Evolutionary conservation across 495 filamentous ascomycete genomes (phyloP).

Genomic region (Sabuloglossum arenarium): DNA sequence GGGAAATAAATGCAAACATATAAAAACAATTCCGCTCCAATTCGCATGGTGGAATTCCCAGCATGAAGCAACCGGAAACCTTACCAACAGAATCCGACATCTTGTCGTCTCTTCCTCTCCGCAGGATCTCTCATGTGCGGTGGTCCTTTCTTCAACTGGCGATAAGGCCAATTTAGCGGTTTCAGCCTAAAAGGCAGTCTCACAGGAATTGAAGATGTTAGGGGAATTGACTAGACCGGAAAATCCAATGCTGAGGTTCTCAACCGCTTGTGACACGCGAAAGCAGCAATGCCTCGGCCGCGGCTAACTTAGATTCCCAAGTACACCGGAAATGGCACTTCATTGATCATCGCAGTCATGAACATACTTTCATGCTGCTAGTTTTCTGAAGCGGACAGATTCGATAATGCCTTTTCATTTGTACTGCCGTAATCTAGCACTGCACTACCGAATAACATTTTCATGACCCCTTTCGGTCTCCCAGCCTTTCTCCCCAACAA

Average conservation of each 20-base stretch:
- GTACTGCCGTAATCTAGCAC: neutral
- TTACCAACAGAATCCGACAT: conserved; percentile 38
- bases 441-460: neutral
- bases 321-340: neutral
- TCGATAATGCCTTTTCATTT: neutral
- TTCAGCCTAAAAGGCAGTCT: neutral
- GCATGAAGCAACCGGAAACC: conserved; percentile 8
- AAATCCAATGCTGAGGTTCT: neutral
- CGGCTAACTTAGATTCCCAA: neutral
- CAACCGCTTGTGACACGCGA: neutral
- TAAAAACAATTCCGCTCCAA: neutral
- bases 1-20: neutral
- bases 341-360: neutral
- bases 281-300: neutral
- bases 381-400: neutral
- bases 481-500: neutral
- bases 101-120: conserved; percentile 9
- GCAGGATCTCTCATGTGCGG: neutral
- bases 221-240: neutral
- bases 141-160: neutral
- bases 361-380: too few relatives aligned
- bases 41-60: neutral
- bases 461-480: neutral
- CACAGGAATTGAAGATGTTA: neutral
- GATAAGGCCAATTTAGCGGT: neutral